phyloP scores from a whole-genome alignment of 805 yeast species.

The Wickerhamomyces hampshirensis region DNA sequence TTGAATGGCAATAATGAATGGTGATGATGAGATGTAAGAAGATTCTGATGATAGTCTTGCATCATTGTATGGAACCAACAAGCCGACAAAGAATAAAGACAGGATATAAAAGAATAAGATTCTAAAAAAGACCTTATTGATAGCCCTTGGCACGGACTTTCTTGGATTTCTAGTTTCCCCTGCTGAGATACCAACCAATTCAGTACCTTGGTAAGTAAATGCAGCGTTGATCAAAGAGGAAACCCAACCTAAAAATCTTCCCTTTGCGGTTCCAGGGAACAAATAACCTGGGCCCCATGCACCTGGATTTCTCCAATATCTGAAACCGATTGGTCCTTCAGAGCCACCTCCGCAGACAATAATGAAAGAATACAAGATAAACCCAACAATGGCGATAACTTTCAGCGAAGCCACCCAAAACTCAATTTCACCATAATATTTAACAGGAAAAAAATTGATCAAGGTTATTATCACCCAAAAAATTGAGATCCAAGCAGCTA shows the following conservation, averaged over 20 bases:
- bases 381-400: conserved; percentile 65
- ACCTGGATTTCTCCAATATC: conserved; percentile 80
- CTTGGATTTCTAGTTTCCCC: conserved; percentile 68
- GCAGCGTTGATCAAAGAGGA: conserved; percentile 67
- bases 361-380: conserved; percentile 59
- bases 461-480: conserved; percentile 55
- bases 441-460: conserved; percentile 62
- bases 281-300: conserved; percentile 66
- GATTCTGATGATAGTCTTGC: conserved; percentile 33
- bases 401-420: conserved; percentile 70
- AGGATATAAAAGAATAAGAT: conserved; percentile 61
- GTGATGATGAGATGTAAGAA: conserved; percentile 49
- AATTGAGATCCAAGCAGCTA: conserved; percentile 68
- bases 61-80: conserved; percentile 63
- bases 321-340: conserved; percentile 69
- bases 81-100: conserved; percentile 63
- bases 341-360: conserved; percentile 74
- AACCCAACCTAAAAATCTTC: conserved; percentile 65
- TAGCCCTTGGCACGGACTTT: conserved; percentile 51
- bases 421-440: conserved; percentile 68
- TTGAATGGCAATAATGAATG: conserved; percentile 66
- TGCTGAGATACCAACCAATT: conserved; percentile 68
- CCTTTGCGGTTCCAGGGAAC: conserved; percentile 44
- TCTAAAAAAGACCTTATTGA: conserved; percentile 63
- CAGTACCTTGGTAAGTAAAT: conserved; percentile 78